A percentile compares a stretch with the other conserved stretches of the same genome.
Evolutionary conservation across 768 basidiomycete genomes (phyloP).

Genomic region (Podaxis mareebaensis): DNA sequence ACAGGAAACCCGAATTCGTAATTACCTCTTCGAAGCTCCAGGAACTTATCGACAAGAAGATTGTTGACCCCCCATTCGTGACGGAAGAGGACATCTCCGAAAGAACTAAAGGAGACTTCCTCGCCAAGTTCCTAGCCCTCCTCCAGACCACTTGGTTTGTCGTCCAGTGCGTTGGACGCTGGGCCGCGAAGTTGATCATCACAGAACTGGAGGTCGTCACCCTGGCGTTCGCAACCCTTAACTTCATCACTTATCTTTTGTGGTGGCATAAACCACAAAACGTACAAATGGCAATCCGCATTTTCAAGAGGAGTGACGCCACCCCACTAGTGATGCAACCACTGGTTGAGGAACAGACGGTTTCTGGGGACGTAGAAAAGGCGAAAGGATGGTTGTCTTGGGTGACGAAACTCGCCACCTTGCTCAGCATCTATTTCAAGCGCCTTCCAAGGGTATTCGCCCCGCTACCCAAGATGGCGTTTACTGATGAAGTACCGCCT

Average conservation of each 20-base stretch:
- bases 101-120: constrained; percentile 26
- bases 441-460: too few species aligned
- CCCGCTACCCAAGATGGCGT: too few species aligned
- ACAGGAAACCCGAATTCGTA: not conserved
- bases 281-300: not conserved
- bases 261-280: constrained; percentile 1
- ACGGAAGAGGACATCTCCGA: constrained; percentile 12
- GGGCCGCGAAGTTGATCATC: not conserved
- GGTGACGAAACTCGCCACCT: too few species aligned
- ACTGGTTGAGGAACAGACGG: too few species aligned
- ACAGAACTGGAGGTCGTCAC: not conserved
- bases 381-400: too few species aligned
- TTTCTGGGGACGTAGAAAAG: too few species aligned
- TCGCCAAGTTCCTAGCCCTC: constrained; percentile 24
- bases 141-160: constrained; percentile 26
- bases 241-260: not conserved
- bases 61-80: not conserved
- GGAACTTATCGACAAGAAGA: not conserved
- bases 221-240: not conserved
- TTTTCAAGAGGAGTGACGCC: not conserved
- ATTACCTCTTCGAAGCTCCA: not conserved
- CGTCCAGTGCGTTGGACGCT: not conserved
- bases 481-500: too few species aligned
- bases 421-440: too few species aligned
- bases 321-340: too few species aligned